A percentile compares a stretch with the other conserved stretches of the same genome.
Evolutionary conservation across 208 protist species (phyloP).

Genomic region (Trypanosomatidae sp.): DNA sequence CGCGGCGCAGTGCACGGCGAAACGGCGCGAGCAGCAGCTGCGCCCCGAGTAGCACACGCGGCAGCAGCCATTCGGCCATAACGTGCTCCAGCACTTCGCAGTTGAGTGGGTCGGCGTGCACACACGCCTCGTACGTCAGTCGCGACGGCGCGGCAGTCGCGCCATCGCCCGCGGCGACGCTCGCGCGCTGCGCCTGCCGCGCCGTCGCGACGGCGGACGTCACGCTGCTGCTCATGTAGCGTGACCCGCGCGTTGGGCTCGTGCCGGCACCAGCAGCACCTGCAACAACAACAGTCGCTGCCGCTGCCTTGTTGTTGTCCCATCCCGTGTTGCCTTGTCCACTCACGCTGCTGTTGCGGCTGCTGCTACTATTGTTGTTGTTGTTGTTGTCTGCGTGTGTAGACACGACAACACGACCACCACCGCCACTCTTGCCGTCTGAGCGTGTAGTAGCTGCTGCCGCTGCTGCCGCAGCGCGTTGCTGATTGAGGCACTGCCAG

Average conservation of each 20-base stretch:
- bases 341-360: background rate
- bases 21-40: slow-evolving; percentile 8
- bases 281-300: too few species aligned
- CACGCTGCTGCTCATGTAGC: too few species aligned
- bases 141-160: background rate
- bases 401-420: background rate
- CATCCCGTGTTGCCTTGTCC: background rate
- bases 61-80: slow-evolving; percentile 23
- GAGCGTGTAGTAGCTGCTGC: slow-evolving; percentile 5
- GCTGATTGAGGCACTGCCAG: slow-evolving; percentile 28
- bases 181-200: too few species aligned
- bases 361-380: background rate
- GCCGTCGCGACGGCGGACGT: too few species aligned
- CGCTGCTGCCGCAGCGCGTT: slow-evolving; percentile 3
- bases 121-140: slow-evolving; percentile 17
- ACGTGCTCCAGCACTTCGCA: slow-evolving; percentile 23
- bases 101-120: slow-evolving; percentile 17
- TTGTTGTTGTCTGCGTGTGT: too few species aligned
- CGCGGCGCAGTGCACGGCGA: slow-evolving; percentile 7
- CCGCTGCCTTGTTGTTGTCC: too few species aligned
- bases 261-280: too few species aligned
- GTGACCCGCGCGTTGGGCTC: too few species aligned
- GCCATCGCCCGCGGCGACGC: too few species aligned
- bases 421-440: background rate
- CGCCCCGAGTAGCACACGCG: too few species aligned